Conservation (phyloP, 2,329 filamentous ascomycete species). For the Calonectria pauciramosa region DNA sequence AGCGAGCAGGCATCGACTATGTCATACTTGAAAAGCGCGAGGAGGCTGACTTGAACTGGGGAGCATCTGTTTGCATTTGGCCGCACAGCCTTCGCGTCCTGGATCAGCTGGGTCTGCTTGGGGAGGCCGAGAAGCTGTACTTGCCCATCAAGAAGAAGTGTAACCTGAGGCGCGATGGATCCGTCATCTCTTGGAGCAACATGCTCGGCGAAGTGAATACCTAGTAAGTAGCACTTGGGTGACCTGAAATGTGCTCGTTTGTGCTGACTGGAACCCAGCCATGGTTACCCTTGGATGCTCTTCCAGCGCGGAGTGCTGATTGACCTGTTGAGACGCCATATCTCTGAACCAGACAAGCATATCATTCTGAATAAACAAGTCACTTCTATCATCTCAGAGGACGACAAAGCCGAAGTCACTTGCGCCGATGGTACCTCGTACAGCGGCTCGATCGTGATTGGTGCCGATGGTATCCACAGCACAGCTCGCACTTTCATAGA, state of each 20-base stretch:
- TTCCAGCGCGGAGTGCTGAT: constrained; percentile 34
- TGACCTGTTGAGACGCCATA: constrained; percentile 28
- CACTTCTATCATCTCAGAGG: neutral
- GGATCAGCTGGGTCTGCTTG: constrained; percentile 48
- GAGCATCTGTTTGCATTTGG: constrained; percentile 27
- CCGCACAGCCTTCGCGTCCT: constrained; percentile 46
- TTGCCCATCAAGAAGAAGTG: constrained; percentile 18
- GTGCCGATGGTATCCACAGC: constrained; percentile 38
- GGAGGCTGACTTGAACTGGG: neutral
- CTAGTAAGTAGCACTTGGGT: neutral
- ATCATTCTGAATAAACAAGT: constrained; percentile 32
- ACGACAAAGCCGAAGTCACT: constrained; percentile 20
- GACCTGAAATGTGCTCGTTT: neutral
- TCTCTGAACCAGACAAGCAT: constrained; percentile 18
- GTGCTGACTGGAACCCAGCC: constrained; percentile 10
- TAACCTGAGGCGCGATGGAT: constrained; percentile 13
- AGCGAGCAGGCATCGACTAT: neutral
- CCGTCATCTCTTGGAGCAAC: constrained; percentile 6
- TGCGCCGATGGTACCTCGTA: constrained; percentile 31
- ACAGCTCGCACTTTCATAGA: constrained; percentile 6
- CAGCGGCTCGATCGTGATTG: constrained; percentile 33
- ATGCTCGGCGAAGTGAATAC: constrained; percentile 5
- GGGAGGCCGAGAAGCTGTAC: constrained; percentile 4
- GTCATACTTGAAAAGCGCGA: neutral
- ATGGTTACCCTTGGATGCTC: constrained; percentile 38